Conservation (phyloP, 2,329 filamentous ascomycete species). For the Botryosphaeria dothidea region DNA sequence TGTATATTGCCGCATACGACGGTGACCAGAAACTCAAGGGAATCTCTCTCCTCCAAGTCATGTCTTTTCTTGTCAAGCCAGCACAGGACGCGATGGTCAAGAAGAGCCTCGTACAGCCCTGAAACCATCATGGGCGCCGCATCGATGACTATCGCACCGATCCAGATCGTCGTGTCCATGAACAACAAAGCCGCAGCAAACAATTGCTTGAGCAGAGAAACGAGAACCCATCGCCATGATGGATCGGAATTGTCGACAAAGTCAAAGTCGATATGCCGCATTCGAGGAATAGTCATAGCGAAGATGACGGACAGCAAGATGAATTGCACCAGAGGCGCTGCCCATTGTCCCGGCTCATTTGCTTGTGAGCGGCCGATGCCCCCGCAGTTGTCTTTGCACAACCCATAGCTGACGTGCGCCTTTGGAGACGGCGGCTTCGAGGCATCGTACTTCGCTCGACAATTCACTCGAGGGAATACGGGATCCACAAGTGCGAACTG, state of each 20-base stretch:
- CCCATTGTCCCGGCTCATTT: constrained; percentile 32
- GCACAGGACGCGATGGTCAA: constrained; percentile 18
- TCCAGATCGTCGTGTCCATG: constrained; percentile 22
- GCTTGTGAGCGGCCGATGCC: constrained; percentile 35
- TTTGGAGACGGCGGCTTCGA: constrained; percentile 3
- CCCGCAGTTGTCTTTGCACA: constrained; percentile 31
- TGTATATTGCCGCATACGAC: background rate
- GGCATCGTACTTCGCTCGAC: constrained; percentile 1
- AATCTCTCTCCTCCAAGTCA: background rate
- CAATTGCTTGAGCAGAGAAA: constrained; percentile 24
- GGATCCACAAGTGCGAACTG: background rate
- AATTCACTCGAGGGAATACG: background rate
- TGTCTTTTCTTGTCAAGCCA: background rate
- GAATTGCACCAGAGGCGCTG: constrained; percentile 38
- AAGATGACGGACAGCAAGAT: constrained; percentile 40
- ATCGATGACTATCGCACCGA: constrained; percentile 15
- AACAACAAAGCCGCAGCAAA: constrained; percentile 32
- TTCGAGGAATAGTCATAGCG: constrained; percentile 37
- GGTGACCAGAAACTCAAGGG: background rate
- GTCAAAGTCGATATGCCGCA: constrained; percentile 5
- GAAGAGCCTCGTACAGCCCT: constrained; percentile 14
- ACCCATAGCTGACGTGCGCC: constrained; percentile 26
- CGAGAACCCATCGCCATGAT: too few relatives aligned
- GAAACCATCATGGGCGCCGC: constrained; percentile 18
- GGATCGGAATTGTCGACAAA: background rate